Evolutionary conservation across 371 early-diverging fungal genomes (phyloP).

Genomic region (Mucor plumbeus): DNA sequence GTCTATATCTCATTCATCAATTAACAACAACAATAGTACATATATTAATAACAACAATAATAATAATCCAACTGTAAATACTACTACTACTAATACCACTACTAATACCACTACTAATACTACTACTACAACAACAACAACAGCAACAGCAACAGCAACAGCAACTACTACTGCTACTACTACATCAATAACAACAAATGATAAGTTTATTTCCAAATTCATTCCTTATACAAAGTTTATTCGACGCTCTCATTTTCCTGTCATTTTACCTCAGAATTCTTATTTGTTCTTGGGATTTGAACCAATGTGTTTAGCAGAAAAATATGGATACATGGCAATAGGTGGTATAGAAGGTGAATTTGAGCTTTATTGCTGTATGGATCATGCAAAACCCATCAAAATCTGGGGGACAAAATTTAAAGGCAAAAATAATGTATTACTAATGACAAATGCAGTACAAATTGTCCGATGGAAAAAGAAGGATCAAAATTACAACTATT

Average conservation of each 20-base stretch:
- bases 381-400: constrained; percentile 35
- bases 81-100: neutral
- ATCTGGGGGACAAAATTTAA: constrained; percentile 48
- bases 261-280: constrained; percentile 32
- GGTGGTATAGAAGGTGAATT: constrained; percentile 57
- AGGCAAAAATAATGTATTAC: constrained; percentile 42
- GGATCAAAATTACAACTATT: constrained; percentile 19
- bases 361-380: constrained; percentile 57
- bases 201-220: constrained; percentile 29
- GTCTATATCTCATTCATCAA: constrained; percentile 15
- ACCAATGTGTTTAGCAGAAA: constrained; percentile 55
- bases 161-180: too few relatives aligned
- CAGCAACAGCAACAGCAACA: too few relatives aligned
- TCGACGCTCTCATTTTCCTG: constrained; percentile 40
- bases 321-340: constrained; percentile 62
- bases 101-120: too few relatives aligned
- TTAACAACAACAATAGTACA: constrained; percentile 8
- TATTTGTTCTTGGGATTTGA: constrained; percentile 43
- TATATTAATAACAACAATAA: neutral
- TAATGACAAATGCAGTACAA: constrained; percentile 61
- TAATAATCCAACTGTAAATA: constrained; percentile 15
- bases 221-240: constrained; percentile 55
- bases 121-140: too few relatives aligned
- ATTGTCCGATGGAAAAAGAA: constrained; percentile 56
- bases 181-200: neutral